Evolutionary conservation across 768 basidiomycete genomes (phyloP).

Genomic region (Termitomyces sp.): DNA sequence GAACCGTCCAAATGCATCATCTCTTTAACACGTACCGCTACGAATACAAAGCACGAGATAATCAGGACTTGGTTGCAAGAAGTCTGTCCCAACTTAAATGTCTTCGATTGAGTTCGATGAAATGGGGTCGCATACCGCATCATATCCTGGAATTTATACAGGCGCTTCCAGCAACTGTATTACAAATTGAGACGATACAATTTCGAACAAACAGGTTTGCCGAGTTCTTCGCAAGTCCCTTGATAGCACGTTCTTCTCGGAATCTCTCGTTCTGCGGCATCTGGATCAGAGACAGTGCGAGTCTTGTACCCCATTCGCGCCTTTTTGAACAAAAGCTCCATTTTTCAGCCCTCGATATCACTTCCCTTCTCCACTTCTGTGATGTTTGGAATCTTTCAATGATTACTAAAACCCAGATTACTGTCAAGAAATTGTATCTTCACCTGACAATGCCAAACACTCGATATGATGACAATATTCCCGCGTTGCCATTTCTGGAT

Average conservation of each 20-base stretch:
- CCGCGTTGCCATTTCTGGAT: not conserved
- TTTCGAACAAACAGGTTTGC: not conserved
- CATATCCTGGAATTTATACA: not conserved
- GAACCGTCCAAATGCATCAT: not conserved
- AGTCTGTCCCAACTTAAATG: not conserved
- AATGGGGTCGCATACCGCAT: not conserved
- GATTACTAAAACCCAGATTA: not conserved
- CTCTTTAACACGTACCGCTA: not conserved
- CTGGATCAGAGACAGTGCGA: not conserved
- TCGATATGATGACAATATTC: not conserved
- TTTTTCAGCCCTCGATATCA: not conserved
- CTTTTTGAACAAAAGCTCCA: not conserved
- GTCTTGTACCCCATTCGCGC: not conserved
- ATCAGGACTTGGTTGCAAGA: not conserved
- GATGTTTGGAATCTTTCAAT: not conserved
- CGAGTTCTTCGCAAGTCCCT: not conserved
- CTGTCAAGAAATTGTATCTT: not conserved
- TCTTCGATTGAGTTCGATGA: not conserved
- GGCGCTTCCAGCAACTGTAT: not conserved
- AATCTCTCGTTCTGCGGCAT: not conserved
- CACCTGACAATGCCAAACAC: not conserved
- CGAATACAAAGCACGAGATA: not conserved
- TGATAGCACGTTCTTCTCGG: not conserved
- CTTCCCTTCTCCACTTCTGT: not conserved
- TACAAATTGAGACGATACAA: not conserved